phyloP scores from a whole-genome alignment of 352 stramenopile species.

The Pythium plurisporium region DNA sequence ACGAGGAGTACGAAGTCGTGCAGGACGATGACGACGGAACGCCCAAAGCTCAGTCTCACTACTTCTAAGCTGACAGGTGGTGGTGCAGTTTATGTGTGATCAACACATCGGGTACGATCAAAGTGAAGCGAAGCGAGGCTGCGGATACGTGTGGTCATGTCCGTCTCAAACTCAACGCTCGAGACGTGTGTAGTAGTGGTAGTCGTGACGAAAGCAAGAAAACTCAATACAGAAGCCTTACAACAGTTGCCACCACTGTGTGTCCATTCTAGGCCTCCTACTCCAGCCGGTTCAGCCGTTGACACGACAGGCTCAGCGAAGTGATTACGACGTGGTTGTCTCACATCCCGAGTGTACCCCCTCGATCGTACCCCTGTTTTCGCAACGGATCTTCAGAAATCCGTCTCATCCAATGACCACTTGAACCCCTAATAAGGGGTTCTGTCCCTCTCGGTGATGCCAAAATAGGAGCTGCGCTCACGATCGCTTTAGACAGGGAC shows the following conservation, averaged over 20 bases:
- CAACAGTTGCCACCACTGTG: too few species aligned
- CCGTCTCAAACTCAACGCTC: background rate
- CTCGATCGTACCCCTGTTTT: background rate
- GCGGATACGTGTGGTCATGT: background rate
- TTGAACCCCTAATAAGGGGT: background rate
- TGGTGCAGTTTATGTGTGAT: too few species aligned
- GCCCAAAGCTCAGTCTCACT: slow-evolving; percentile 11
- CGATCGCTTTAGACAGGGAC: slow-evolving; percentile 5
- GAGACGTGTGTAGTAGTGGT: slow-evolving; percentile 3
- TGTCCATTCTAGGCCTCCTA: background rate
- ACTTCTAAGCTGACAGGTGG: slow-evolving; percentile 2
- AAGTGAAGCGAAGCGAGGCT: background rate
- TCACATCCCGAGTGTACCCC: background rate
- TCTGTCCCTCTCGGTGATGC: background rate
- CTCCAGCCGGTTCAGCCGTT: background rate
- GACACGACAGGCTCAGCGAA: background rate
- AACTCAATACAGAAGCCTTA: background rate
- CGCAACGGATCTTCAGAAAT: background rate
- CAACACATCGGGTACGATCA: too few species aligned
- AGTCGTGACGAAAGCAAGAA: background rate
- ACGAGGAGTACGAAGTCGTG: background rate
- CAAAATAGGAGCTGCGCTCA: background rate
- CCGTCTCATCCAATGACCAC: background rate
- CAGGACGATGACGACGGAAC: slow-evolving; percentile 3
- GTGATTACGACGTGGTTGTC: background rate